phyloP scores from a whole-genome alignment of 2,329 filamentous ascomycete species.

The Fusarium neocosmosporiellum region DNA sequence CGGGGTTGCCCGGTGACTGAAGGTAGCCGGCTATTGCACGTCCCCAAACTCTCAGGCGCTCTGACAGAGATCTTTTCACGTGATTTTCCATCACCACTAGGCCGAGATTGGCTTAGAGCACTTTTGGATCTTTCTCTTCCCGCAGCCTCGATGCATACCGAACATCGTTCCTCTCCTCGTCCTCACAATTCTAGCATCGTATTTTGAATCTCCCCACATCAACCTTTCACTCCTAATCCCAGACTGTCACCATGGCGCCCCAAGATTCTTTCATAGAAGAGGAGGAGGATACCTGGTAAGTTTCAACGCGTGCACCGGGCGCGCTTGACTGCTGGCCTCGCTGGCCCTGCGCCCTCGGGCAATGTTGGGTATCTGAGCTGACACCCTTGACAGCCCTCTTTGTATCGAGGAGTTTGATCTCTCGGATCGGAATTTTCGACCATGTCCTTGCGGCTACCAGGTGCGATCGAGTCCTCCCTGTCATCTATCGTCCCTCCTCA shows the following conservation, averaged over 20 bases:
- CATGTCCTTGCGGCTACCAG: conserved; percentile 98
- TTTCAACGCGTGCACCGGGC: conserved; percentile 16
- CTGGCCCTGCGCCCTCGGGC: conserved; percentile 36
- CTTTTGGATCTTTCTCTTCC: conserved; percentile 46
- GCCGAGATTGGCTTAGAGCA: conserved; percentile 34
- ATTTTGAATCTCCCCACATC: conserved; percentile 34
- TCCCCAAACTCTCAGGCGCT: neutral
- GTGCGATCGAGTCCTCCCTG: conserved; percentile 61
- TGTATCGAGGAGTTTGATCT: conserved; percentile 99
- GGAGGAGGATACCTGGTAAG: conserved; percentile 76
- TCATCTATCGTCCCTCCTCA: neutral
- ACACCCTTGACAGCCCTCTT: conserved; percentile 75
- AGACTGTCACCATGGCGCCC: conserved; percentile 66
- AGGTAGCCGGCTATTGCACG: conserved; percentile 34
- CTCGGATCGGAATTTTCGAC: conserved; percentile 95
- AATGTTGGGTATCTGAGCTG: conserved; percentile 37
- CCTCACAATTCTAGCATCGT: conserved; percentile 38
- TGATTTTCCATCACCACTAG: conserved; percentile 31
- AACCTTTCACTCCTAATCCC: conserved; percentile 34
- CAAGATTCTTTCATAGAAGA: conserved; percentile 79
- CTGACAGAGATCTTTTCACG: conserved; percentile 34
- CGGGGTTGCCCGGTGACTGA: neutral
- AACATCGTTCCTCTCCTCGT: conserved; percentile 40
- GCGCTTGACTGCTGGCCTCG: conserved; percentile 10
- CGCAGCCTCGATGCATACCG: conserved; percentile 45